Conservation (phyloP, 306 rosid genomes). For the Prunus davidiana region DNA sequence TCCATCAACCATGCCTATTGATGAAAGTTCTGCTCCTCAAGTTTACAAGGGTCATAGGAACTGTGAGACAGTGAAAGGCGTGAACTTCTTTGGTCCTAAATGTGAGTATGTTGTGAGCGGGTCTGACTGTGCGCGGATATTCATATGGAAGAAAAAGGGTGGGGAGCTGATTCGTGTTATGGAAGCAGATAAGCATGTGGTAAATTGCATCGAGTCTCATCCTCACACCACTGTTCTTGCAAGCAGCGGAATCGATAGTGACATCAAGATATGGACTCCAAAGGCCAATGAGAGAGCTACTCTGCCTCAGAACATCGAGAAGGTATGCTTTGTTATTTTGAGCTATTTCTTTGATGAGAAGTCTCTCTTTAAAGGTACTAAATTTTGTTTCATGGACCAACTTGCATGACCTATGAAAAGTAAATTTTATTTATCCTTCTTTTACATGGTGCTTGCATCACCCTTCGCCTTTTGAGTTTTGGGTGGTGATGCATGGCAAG, state of each 20-base stretch:
- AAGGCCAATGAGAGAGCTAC: slow-evolving; percentile 76
- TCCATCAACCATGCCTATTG: slow-evolving; percentile 39
- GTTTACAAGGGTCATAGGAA: slow-evolving; percentile 85
- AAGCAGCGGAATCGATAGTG: slow-evolving; percentile 86
- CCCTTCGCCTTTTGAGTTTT: background rate
- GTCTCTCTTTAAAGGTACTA: background rate
- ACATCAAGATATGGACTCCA: slow-evolving; percentile 92
- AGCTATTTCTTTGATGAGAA: slow-evolving; percentile 17
- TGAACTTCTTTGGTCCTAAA: slow-evolving; percentile 83
- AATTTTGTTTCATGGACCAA: background rate
- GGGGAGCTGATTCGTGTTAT: slow-evolving; percentile 90
- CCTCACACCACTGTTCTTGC: slow-evolving; percentile 88
- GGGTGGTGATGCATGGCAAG: background rate
- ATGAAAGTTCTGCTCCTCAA: slow-evolving; percentile 52
- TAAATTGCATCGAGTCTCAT: slow-evolving; percentile 91
- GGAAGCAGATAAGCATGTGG: slow-evolving; percentile 80
- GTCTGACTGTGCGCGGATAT: slow-evolving; percentile 96
- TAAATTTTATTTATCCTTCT: background rate
- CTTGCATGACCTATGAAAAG: background rate
- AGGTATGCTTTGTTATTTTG: slow-evolving; percentile 48
- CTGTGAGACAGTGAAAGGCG: slow-evolving; percentile 85
- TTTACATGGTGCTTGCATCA: background rate
- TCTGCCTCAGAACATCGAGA: slow-evolving; percentile 64
- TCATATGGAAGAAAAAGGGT: slow-evolving; percentile 84
- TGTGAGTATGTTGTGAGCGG: slow-evolving; percentile 95